These are phyloP conservation scores for Castanea mollissima DNA, from an alignment of 306 rosid species.

Conservation along the genomic window DNA sequence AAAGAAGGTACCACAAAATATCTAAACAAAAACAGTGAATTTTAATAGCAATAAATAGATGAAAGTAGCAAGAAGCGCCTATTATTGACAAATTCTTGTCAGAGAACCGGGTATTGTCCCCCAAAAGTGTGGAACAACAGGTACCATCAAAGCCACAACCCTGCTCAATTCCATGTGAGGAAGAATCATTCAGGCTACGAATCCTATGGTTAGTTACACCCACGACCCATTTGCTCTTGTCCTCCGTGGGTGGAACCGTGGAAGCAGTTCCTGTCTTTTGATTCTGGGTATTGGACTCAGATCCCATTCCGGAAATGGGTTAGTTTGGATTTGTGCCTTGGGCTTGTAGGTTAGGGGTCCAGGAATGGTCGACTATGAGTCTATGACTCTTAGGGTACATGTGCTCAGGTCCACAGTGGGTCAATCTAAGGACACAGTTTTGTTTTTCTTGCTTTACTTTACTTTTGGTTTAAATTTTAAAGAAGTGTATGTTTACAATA, in stretches of 20 bases:
- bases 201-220: slow-evolving; percentile 62
- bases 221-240: slow-evolving; percentile 45
- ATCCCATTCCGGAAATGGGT: slow-evolving; percentile 48
- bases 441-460: no score
- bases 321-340: slow-evolving; percentile 31
- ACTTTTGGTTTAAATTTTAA: no score
- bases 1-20: background rate
- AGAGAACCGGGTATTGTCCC: slow-evolving; percentile 59
- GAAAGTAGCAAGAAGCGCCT: slow-evolving; percentile 31
- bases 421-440: no score
- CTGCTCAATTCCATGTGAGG: slow-evolving; percentile 53
- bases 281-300: slow-evolving; percentile 21
- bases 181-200: slow-evolving; percentile 61
- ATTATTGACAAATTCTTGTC: slow-evolving; percentile 77
- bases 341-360: slow-evolving; percentile 2
- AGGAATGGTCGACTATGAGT: slow-evolving; percentile 42
- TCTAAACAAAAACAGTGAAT: background rate
- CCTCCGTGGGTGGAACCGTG: slow-evolving; percentile 32
- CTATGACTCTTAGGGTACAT: slow-evolving; percentile 40
- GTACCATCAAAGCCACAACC: slow-evolving; percentile 50
- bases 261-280: slow-evolving; percentile 43
- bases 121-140: slow-evolving; percentile 83
- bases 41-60: background rate
- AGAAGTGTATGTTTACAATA: accelerated
- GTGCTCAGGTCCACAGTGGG: slow-evolving; percentile 34